Percentiles rank a stretch among this genome's conserved stretches.
Evolutionary conservation across 2,329 filamentous ascomycete genomes (phyloP).

Genomic region (Escovopsis weberi): DNA sequence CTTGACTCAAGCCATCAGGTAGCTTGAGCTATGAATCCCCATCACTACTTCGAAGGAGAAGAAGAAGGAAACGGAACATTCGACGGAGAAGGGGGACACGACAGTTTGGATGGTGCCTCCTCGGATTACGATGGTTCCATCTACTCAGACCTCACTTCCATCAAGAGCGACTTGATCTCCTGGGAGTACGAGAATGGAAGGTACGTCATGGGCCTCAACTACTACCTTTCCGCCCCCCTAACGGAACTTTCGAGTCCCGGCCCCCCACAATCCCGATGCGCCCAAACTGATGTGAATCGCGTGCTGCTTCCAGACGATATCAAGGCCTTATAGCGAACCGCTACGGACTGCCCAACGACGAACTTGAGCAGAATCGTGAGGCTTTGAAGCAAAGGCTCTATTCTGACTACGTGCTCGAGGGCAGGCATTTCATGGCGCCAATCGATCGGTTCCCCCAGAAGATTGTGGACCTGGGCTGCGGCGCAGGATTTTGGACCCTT

Average conservation of each 20-base stretch:
- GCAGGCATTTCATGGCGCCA: conserved; percentile 27
- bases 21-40: not conserved
- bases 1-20: no score
- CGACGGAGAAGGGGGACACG: conserved; percentile 10
- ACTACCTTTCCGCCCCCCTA: not conserved
- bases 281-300: not conserved
- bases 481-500: conserved; percentile 41
- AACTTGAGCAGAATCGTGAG: conserved; percentile 34
- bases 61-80: not conserved
- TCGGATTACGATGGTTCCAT: conserved; percentile 26
- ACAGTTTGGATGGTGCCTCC: conserved; percentile 16
- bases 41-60: not conserved
- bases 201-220: conserved; percentile 9
- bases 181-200: conserved; percentile 24
- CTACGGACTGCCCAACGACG: conserved; percentile 39
- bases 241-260: not conserved
- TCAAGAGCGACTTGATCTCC: conserved; percentile 17
- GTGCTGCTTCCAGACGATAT: conserved; percentile 25
- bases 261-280: not conserved
- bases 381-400: conserved; percentile 32
- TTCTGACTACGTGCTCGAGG: conserved; percentile 31
- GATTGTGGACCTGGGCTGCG: conserved; percentile 36
- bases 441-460: conserved; percentile 30
- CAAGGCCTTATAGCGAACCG: conserved; percentile 31
- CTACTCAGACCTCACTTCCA: conserved; percentile 26